phyloP scores from a whole-genome alignment of 257 asterid genomes.

The Scutellaria barbata region DNA sequence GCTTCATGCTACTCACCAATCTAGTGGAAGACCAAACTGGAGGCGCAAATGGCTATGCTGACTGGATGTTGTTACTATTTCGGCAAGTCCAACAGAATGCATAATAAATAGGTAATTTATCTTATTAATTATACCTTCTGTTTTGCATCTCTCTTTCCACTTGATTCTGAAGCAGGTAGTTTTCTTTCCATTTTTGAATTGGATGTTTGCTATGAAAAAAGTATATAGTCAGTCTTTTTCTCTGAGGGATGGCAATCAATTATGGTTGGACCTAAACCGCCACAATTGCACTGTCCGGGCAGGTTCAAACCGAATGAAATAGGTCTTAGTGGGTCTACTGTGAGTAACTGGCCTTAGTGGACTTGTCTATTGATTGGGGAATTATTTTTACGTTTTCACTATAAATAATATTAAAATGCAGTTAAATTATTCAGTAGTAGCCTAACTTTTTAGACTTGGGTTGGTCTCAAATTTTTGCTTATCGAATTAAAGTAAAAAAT shows the following conservation, averaged over 20 bases:
- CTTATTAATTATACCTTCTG: not conserved
- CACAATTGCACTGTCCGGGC: not conserved
- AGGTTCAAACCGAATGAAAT: not conserved
- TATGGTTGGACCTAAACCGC: not conserved
- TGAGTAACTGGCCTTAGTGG: not conserved
- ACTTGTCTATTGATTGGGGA: not conserved
- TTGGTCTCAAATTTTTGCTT: not conserved
- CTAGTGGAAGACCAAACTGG: conserved; percentile 73
- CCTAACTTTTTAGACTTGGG: not conserved
- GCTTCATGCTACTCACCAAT: conserved; percentile 57
- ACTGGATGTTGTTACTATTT: conserved; percentile 75
- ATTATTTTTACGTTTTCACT: not conserved
- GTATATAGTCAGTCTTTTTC: not conserved
- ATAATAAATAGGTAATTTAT: conserved; percentile 51
- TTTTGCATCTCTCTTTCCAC: not conserved
- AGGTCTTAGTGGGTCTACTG: not conserved
- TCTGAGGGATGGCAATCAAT: not conserved
- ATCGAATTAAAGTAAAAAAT: not conserved
- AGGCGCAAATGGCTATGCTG: conserved; percentile 69
- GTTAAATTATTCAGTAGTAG: not conserved
- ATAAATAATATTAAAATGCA: not conserved
- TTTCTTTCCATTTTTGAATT: not conserved
- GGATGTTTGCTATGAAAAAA: conserved; percentile 21
- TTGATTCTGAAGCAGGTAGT: not conserved
- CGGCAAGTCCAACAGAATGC: conserved; percentile 81